Percentiles rank a stretch among this genome's conserved stretches.
These are phyloP conservation scores for Eimeria zaria DNA, from an alignment of 169 alveolate genomes.

Conservation along the genomic window DNA sequence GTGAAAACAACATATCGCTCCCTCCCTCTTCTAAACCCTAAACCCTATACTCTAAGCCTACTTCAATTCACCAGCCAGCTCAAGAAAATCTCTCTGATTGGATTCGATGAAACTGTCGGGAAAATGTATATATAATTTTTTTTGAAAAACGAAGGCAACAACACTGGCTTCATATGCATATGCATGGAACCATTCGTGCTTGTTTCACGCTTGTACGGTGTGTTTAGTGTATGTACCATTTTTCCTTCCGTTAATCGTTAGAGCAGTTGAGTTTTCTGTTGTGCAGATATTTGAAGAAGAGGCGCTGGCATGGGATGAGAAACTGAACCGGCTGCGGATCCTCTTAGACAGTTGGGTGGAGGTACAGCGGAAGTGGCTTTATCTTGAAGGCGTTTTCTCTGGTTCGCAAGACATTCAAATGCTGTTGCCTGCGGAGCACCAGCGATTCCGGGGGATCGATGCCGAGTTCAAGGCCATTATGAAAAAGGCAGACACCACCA, in stretches of 20 bases:
- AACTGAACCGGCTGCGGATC: slow-evolving; percentile 95
- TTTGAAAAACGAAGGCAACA: too few relatives aligned
- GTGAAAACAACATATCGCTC: slow-evolving; percentile 68
- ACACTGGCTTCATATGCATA: too few relatives aligned
- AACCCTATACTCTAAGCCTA: too few relatives aligned
- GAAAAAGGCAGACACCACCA: slow-evolving; percentile 93
- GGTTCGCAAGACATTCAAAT: slow-evolving; percentile 98
- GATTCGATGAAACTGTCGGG: too few relatives aligned
- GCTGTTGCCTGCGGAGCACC: slow-evolving; percentile 97
- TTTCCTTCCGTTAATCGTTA: background rate
- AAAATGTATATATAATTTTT: too few relatives aligned
- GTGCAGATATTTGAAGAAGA: slow-evolving; percentile 97
- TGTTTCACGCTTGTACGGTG: too few relatives aligned
- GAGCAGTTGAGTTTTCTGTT: slow-evolving; percentile 88
- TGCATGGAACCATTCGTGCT: too few relatives aligned
- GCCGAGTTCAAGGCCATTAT: slow-evolving; percentile 95
- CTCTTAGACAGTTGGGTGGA: slow-evolving; percentile 98
- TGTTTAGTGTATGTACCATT: too few relatives aligned
- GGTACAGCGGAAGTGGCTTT: slow-evolving; percentile 99
- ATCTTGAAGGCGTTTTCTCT: slow-evolving; percentile 98
- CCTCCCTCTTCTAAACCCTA: background rate
- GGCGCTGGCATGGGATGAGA: slow-evolving; percentile 98
- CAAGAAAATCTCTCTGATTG: too few relatives aligned
- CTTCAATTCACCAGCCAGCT: too few relatives aligned
- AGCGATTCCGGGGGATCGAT: slow-evolving; percentile 97